These are phyloP conservation scores for Citrus sp. DNA, from an alignment of 345 rosid species.

Conservation along the genomic window DNA sequence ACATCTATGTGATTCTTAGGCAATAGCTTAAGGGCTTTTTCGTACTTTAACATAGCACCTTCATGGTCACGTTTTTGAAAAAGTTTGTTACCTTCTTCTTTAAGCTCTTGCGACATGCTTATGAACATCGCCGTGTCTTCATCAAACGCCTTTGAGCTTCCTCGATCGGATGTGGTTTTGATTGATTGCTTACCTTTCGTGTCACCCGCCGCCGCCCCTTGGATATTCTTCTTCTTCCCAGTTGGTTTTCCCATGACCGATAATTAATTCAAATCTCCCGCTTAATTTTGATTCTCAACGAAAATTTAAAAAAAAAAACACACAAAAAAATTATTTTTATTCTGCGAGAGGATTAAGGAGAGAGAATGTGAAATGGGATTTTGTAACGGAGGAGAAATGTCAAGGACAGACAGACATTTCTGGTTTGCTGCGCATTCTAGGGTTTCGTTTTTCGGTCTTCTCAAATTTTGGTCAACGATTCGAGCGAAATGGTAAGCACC, in stretches of 20 bases:
- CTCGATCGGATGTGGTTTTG: conserved; percentile 41
- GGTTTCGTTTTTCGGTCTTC: background rate
- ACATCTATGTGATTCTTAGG: conserved; percentile 79
- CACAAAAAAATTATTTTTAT: background rate
- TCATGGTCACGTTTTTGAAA: conserved; percentile 86
- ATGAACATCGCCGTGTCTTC: conserved; percentile 93
- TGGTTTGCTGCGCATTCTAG: background rate
- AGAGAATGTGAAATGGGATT: background rate
- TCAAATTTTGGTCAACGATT: background rate
- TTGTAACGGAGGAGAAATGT: background rate
- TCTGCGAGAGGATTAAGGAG: background rate
- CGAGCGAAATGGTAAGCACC: background rate
- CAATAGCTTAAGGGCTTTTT: conserved; percentile 87
- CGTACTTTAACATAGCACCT: conserved; percentile 92
- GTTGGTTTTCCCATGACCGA: conserved; percentile 83
- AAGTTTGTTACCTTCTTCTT: conserved; percentile 93
- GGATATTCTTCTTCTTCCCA: conserved; percentile 76
- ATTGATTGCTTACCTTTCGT: conserved; percentile 35
- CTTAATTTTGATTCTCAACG: background rate
- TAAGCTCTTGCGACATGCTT: conserved; percentile 83
- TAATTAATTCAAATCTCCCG: background rate
- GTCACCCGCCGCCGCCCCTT: conserved; percentile 25
- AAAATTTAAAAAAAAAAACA: background rate
- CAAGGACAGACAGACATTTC: background rate
- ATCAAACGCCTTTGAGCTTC: conserved; percentile 66